Evolutionary conservation across 345 rosid species (phyloP).

Genomic region (Chamaenerion angustifolium): DNA sequence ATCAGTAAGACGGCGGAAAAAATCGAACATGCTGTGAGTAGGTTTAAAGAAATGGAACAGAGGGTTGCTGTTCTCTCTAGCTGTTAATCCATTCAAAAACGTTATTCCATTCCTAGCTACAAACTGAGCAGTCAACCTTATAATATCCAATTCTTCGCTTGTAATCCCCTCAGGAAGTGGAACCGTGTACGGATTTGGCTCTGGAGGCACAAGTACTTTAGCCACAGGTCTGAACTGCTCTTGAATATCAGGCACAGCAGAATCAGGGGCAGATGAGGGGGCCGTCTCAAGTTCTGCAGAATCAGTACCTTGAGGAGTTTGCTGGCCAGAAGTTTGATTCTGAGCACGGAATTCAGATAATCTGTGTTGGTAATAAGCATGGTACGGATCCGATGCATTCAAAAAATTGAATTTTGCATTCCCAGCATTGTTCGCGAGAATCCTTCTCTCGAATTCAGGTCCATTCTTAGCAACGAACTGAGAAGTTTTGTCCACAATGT

Average conservation of each 20-base stretch:
- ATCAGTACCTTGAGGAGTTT: conserved; percentile 20
- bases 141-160: conserved; percentile 70
- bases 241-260: conserved; percentile 37
- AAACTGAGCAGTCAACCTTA: conserved; percentile 79
- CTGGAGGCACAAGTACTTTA: conserved; percentile 61
- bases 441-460: conserved; percentile 64
- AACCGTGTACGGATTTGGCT: conserved; percentile 65
- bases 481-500: conserved; percentile 70
- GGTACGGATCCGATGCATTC: conserved; percentile 54
- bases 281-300: conserved; percentile 21
- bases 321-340: conserved; percentile 34
- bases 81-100: conserved; percentile 53
- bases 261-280: conserved; percentile 22
- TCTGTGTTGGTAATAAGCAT: conserved; percentile 64
- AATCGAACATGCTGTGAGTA: conserved; percentile 73
- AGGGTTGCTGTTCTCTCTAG: conserved; percentile 60
- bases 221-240: conserved; percentile 52
- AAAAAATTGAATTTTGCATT: conserved; percentile 66
- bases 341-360: conserved; percentile 55
- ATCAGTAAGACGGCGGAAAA: conserved; percentile 68
- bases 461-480: conserved; percentile 69
- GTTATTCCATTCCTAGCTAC: conserved; percentile 74
- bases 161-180: conserved; percentile 70
- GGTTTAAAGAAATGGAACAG: conserved; percentile 82
- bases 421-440: conserved; percentile 48